Conservation (phyloP, 805 yeast genomes). For the Candida insectalens region DNA sequence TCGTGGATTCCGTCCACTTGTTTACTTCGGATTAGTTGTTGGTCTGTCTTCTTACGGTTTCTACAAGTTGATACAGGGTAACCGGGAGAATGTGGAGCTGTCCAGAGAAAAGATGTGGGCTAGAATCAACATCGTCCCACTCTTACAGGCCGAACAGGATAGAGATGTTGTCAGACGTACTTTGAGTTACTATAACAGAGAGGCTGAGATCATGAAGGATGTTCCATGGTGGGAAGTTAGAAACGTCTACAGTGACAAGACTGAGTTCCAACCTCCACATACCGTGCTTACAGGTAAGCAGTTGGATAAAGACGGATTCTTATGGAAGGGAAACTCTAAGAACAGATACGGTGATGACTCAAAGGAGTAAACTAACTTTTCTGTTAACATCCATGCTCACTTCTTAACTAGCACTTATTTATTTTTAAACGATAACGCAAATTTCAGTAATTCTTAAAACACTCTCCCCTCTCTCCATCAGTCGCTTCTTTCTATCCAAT, state of each 20-base stretch:
- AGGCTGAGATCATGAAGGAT: conserved; percentile 54
- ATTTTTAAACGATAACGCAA: conserved; percentile 1
- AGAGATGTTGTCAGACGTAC: conserved; percentile 68
- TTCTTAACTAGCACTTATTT: conserved; percentile 4
- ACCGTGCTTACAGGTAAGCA: conserved; percentile 27
- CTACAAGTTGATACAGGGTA: conserved; percentile 54
- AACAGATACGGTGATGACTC: conserved; percentile 16
- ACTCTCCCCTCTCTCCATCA: not conserved
- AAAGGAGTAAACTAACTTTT: conserved; percentile 1
- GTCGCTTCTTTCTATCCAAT: not conserved
- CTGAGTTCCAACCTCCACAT: conserved; percentile 27
- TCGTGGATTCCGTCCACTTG: conserved; percentile 72
- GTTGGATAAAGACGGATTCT: conserved; percentile 20
- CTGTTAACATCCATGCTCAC: not conserved
- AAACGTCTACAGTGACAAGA: conserved; percentile 25
- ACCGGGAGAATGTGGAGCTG: conserved; percentile 67
- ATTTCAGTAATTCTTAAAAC: not conserved
- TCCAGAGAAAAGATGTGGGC: conserved; percentile 72
- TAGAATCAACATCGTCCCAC: conserved; percentile 61
- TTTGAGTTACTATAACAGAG: conserved; percentile 56
- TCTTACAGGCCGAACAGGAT: conserved; percentile 75
- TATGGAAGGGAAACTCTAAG: conserved; percentile 22
- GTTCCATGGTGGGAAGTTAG: conserved; percentile 56
- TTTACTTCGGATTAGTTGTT: conserved; percentile 56
- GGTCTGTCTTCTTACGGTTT: conserved; percentile 66